Base-by-base conservation (phyloP, 441 rosid genomes). In the Erodium texanum region DNA sequence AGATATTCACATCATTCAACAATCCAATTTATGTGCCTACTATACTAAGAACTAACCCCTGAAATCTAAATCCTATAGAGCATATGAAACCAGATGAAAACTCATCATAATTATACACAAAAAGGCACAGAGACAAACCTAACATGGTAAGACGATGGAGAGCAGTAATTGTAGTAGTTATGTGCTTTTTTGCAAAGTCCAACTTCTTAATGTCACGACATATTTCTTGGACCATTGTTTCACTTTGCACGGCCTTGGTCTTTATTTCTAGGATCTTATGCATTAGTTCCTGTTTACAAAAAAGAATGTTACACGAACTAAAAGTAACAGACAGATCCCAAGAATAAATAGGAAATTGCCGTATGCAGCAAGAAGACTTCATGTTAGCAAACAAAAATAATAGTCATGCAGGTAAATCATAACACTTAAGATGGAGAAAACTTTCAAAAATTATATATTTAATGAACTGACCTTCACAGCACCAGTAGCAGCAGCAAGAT, bases 141-240 rank as follows among this genome's bases (percentile, higher is more conserved):
- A 95, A 81, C 99, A 95, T 95, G 32, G 98, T 92, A 69, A 95
- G 97, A 69, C 99, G 97, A 80, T 95, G 99, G 78, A 92, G 98
- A 75, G 99, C 99, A 76, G 99, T 95, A 70, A 95, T 95, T 0
- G 99, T 92, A 65, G 93, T 90, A 58, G 99, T 95, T 77, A 95
- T 95, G 80, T 95, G 97, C 84, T 95, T 95, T 90, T 95, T 92
- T 22, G 99, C 99, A 78, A 92, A 95, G 81, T 92, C 99, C 80
- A 95, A 82, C 86, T 95, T 95, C 83, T 95, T 95, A 76, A 95
- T 95, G 82, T 95, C 99, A 65, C 99, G 93, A 63, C 99, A 95
- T 77, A 95, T 95, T 81, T 95, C 98, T 81, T 92, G 96, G 64
- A 95, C 99, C 99, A 95, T 95, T 10, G 97, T 87, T 82, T 95